Base-by-base conservation (phyloP, 441 rosid species). In the Gossypium davidsonii region DNA sequence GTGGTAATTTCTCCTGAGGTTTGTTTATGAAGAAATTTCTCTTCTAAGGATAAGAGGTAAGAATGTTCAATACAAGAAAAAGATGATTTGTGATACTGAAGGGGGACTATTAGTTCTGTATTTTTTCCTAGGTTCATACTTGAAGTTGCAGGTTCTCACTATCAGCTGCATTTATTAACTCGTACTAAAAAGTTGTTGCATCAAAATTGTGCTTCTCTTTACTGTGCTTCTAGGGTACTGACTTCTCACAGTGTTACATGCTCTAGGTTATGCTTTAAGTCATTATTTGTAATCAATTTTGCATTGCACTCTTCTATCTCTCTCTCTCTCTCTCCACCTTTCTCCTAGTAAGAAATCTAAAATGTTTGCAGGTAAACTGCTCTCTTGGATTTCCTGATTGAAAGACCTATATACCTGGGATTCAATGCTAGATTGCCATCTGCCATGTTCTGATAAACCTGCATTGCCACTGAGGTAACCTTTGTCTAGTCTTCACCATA, bases 81-180 rank as follows among this genome's bases (percentile, higher is more conserved):
- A 49, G 20, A 46, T 46, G 17, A 55, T 56, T 37, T 26, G 60
- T 31, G 55, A 26, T 56, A 37, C 55, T 28, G 42, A 55, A 8
- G 4, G 42, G 63, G 15, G 58, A 15, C 48, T 42, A 58, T 59
- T 59, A 12, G 7, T 37, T 63, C 12, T 7, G 9, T 14, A 18
- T 34, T 48, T 48, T 55, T 66, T 52, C 60, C 25, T 75, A 70
- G 21, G 62, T 65, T 55, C 25, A 69, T 42, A 4, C 42, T 44
- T 74, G 67, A 62, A 6, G 18, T 60, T 56, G n/a, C 73, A 67
- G 78, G 67, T 67, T 73, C 62, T 69, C 48, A 52, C 55, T 57
- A 8, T 28, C 34, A 9, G 14, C 23, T 21, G 48, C 58, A 42
- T 53, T 52, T 42, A 4, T 63, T 73, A 18, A 65, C 52, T 15